Evolutionary conservation across 805 yeast species (phyloP), one percentile per base, ranked within the genome.

Genomic region (Saccharomyces paradoxus): DNA sequence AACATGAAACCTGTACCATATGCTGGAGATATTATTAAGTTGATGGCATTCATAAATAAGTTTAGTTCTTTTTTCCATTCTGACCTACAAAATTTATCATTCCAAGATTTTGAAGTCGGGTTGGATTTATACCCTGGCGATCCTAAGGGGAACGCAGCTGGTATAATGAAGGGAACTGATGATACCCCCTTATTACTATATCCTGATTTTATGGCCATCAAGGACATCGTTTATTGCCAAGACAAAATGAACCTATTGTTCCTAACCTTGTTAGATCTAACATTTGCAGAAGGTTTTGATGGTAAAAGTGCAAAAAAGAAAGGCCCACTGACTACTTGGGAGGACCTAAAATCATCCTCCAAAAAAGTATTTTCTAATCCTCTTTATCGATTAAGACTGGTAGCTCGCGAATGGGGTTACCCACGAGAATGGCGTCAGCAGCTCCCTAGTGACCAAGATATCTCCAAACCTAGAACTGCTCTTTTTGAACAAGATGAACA

Each of bases 101-200:
- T 60, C 52, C 65, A 63, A 53, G 66, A 63, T 50, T 61, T 61
- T 48, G 66, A 63, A 53, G 49, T 63, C n/a, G 66, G 66, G 32
- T 55, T 63, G 22, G 60, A 61, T 53, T 50, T 63, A n/a, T 62
- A 62, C 22, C 64, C 65, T 9, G 60, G 56, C 3, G 58, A 60
- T 4, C 51, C 56, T 4, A 51, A 54, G 2, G 61, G 60, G 12
- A 54, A 58, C 7, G 55, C 60, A 12, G 51, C 58, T 24, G 64
- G 62, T 10, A 56, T 58, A 30, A 30, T 53, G 41, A 52, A 49
- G 55, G 22, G 22, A 6, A 13, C 52, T 27, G 52, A 49, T 27
- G 30, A 22, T 14, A 27, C 46, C 50, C 28, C 31, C n/a, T 49
- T 53, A 14, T 41, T 54, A 4, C 52, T 59, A 24, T 64, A 64